phyloP scores from a whole-genome alignment of 352 stramenopile genomes.

The Phytophthora quininea region DNA sequence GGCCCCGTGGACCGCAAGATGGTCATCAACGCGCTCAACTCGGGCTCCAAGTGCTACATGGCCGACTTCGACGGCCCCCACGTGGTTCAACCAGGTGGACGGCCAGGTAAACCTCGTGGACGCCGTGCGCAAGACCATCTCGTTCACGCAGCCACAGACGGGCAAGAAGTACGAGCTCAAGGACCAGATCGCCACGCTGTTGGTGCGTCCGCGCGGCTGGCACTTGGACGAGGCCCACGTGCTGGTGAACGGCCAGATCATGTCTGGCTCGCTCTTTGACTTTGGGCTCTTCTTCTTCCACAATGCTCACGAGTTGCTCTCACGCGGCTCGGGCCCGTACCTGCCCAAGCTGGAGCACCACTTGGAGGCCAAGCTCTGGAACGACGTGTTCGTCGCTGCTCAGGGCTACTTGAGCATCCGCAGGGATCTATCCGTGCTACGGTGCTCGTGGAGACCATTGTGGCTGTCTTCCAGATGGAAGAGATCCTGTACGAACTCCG shows the following conservation, averaged over 20 bases:
- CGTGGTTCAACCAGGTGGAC: constrained; percentile 94
- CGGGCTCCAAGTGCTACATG: constrained; percentile 95
- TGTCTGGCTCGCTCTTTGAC: constrained; percentile 95
- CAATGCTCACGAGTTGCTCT: constrained; percentile 91
- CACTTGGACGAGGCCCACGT: constrained; percentile 96
- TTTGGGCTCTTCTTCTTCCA: constrained; percentile 97
- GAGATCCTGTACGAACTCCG: constrained; percentile 96
- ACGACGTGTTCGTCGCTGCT: constrained; percentile 95
- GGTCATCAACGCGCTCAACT: constrained; percentile 97
- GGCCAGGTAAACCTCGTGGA: constrained; percentile 94
- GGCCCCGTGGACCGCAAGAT: constrained; percentile 96
- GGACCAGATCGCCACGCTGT: constrained; percentile 84
- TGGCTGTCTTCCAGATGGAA: constrained; percentile 97
- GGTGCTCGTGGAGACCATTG: constrained; percentile 97
- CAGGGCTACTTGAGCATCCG: constrained; percentile 93
- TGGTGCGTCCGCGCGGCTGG: constrained; percentile 94
- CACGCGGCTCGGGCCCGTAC: constrained; percentile 89
- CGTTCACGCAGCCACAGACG: constrained; percentile 69
- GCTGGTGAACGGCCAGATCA: constrained; percentile 92
- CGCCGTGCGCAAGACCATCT: constrained; percentile 91
- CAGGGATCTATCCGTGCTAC: constrained; percentile 92
- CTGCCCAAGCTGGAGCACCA: constrained; percentile 96
- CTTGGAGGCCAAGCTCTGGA: constrained; percentile 96
- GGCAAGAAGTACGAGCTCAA: constrained; percentile 83
- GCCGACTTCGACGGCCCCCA: constrained; percentile 94